These are phyloP conservation scores for Coemansia sp. DNA, from an alignment of 192 early-diverging fungal genomes.

Conservation along the genomic window DNA sequence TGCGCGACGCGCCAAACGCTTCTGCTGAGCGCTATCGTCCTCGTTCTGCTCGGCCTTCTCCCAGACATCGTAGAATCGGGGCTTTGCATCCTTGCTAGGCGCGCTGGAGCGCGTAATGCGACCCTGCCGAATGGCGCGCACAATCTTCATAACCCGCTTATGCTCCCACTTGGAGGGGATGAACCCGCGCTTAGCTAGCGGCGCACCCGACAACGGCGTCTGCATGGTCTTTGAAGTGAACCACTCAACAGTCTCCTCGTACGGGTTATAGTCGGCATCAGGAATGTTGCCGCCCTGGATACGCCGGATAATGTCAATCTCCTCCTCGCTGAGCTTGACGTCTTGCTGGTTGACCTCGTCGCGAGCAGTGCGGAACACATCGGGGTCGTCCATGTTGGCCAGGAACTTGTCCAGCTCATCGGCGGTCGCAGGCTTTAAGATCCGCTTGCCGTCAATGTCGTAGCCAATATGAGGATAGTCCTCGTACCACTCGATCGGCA, in stretches of 20 bases:
- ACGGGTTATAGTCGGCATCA: constrained; percentile 86
- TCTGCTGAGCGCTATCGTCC: constrained; percentile 58
- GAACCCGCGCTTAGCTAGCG: constrained; percentile 94
- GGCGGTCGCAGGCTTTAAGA: constrained; percentile 81
- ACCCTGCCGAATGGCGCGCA: constrained; percentile 90
- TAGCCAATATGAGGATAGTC: constrained; percentile 98
- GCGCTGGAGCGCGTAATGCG: constrained; percentile 70
- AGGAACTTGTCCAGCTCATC: constrained; percentile 96
- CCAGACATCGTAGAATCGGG: constrained; percentile 90
- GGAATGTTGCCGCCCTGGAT: constrained; percentile 81
- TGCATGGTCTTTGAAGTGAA: constrained; percentile 83
- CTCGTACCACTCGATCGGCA: constrained; percentile 97
- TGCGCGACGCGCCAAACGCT: constrained; percentile 36
- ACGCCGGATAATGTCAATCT: constrained; percentile 91
- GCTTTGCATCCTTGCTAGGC: constrained; percentile 53
- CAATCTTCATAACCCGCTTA: constrained; percentile 96
- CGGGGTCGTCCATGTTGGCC: constrained; percentile 87
- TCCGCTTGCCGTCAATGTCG: constrained; percentile 89
- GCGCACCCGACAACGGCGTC: constrained; percentile 85
- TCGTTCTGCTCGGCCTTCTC: constrained; percentile 65
- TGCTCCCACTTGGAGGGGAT: constrained; percentile 94
- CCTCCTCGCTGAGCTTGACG: constrained; percentile 82
- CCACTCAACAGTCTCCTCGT: constrained; percentile 93
- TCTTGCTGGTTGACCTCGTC: constrained; percentile 81
- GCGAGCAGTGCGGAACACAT: constrained; percentile 85